Conservation (phyloP, 148 eudicot species). For the Amaranthus hypochondriacus region DNA sequence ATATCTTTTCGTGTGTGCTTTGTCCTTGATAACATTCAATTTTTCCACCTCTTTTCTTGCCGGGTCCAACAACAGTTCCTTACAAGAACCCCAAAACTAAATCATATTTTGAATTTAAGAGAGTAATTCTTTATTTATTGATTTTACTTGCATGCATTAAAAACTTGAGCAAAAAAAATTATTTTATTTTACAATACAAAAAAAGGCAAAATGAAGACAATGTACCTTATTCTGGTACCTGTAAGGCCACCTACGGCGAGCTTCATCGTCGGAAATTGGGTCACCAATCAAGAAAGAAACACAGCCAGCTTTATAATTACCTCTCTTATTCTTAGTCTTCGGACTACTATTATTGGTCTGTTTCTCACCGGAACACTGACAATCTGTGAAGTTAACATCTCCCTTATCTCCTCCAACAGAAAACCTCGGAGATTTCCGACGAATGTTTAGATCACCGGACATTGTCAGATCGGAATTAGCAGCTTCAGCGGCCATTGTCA, state of each 20-base stretch:
- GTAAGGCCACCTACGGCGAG: conserved; percentile 46
- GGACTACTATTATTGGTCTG: background rate
- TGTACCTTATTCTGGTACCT: conserved; percentile 36
- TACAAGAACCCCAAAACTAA: background rate
- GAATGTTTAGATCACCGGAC: background rate
- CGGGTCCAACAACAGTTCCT: background rate
- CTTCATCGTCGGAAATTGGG: conserved; percentile 39
- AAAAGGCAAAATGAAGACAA: background rate
- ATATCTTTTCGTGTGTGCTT: too few species aligned
- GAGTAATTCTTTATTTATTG: background rate
- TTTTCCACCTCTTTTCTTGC: too few species aligned
- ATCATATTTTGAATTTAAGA: background rate
- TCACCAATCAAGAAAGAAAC: conserved; percentile 39
- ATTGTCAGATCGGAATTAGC: conserved; percentile 22
- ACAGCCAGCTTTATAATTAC: background rate
- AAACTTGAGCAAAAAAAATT: background rate
- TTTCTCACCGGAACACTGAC: conserved; percentile 14
- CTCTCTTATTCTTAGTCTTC: background rate
- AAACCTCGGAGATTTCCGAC: conserved; percentile 29
- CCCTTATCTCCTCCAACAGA: background rate
- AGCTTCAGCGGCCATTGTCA: conserved; percentile 4
- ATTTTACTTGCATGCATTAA: conserved; percentile 7
- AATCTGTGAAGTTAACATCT: conserved; percentile 3
- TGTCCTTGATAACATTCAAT: too few species aligned
- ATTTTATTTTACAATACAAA: too few species aligned